Conservation (phyloP, 495 filamentous ascomycete genomes). For the Ramalina peruviana region DNA sequence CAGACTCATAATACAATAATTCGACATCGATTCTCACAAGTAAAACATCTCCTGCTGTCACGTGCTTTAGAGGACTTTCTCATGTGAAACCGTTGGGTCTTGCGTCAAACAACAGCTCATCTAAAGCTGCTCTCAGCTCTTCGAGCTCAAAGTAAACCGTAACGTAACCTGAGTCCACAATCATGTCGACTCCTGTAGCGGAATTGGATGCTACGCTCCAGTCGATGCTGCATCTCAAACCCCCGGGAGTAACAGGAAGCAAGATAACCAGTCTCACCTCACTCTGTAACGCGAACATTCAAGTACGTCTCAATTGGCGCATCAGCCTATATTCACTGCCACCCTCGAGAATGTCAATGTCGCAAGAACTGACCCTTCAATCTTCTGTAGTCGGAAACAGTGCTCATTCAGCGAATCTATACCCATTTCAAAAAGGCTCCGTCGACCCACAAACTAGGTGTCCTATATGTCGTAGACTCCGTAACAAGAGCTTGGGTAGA, state of each 20-base stretch:
- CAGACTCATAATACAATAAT: constrained; percentile 14
- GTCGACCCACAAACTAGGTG: constrained; percentile 90
- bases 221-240: constrained; percentile 79
- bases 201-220: constrained; percentile 84
- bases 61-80: background rate
- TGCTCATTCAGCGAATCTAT: constrained; percentile 90
- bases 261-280: constrained; percentile 76
- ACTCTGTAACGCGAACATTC: constrained; percentile 77
- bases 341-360: constrained; percentile 20
- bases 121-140: background rate
- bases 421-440: constrained; percentile 95
- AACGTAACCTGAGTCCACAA: background rate
- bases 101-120: too few relatives aligned
- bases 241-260: constrained; percentile 83
- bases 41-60: background rate
- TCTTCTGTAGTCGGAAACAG: constrained; percentile 65
- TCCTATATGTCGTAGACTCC: constrained; percentile 99
- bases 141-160: constrained; percentile 10
- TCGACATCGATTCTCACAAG: too few relatives aligned
- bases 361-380: background rate
- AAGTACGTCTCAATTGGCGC: constrained; percentile 48
- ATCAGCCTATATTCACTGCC: background rate
- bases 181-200: constrained; percentile 71
- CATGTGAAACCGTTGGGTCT: background rate
- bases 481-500: constrained; percentile 98